phyloP scores from a whole-genome alignment of 2,329 filamentous ascomycete genomes.

The Fusarium sp. region DNA sequence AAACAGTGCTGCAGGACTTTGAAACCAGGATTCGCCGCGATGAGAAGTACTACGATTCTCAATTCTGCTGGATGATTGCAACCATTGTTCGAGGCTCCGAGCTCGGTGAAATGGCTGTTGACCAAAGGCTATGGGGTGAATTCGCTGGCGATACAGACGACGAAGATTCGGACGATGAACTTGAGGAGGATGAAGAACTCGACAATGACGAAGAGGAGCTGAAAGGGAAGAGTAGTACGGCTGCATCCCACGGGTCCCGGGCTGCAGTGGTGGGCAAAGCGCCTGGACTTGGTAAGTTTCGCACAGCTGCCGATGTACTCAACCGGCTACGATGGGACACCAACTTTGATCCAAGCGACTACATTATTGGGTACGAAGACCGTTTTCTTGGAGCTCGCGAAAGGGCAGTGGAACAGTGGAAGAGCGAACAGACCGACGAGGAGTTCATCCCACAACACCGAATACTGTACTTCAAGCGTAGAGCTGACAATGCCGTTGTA shows the following conservation, averaged over 20 bases:
- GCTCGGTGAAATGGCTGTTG: conserved; percentile 57
- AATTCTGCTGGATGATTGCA: conserved; percentile 62
- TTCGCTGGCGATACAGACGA: conserved; percentile 49
- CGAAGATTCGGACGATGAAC: conserved; percentile 57
- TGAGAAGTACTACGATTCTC: conserved; percentile 61
- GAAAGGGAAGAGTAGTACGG: conserved; percentile 17
- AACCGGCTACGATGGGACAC: conserved; percentile 70
- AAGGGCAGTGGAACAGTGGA: conserved; percentile 67
- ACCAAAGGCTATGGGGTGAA: conserved; percentile 62
- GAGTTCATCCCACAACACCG: conserved; percentile 75
- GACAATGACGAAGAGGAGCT: conserved; percentile 19
- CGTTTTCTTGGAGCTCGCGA: conserved; percentile 67
- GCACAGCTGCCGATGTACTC: conserved; percentile 68
- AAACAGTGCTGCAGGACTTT: conserved; percentile 59
- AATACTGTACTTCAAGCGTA: conserved; percentile 70
- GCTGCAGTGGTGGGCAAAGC: conserved; percentile 41
- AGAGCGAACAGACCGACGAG: conserved; percentile 70
- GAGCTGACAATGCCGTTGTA: conserved; percentile 61
- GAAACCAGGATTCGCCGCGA: conserved; percentile 60
- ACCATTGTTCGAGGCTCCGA: conserved; percentile 54
- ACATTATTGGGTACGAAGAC: conserved; percentile 71
- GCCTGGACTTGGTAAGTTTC: conserved; percentile 60
- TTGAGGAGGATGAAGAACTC: conserved; percentile 51
- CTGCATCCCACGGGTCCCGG: conserved; percentile 15
- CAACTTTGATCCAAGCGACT: conserved; percentile 63